Base-by-base conservation (phyloP, 345 rosid genomes). In the Triadica sebifera region DNA sequence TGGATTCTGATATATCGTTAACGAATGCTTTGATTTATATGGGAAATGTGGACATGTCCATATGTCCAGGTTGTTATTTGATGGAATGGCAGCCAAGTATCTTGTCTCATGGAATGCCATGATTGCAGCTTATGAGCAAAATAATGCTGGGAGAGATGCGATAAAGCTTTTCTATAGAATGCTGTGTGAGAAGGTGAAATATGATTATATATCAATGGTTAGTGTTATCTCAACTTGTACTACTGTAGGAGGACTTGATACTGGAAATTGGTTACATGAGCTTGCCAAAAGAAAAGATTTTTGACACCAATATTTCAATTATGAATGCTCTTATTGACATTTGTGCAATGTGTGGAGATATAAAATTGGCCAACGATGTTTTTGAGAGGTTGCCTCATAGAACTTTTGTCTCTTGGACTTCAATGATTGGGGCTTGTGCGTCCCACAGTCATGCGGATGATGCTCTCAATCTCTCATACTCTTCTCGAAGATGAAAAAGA, bases 181-280 rank as follows among this genome's bases (percentile, higher is more conserved):
- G 71, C 43, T 67, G 25, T 50, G 58, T 25, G 43, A 50, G 45
- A 67, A 19, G 56, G 71, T 67, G 71, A 6, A 67, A 49, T 67
- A 25, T 50, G 45, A 67, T 49, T 67, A 67, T 67, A 67, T 67
- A 67, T 49, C 58, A 50, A 29, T 67, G 34, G 43, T 67, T 13
- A 67, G 71, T 49, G 71, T 49, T 25, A 67, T 67, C 45, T 67
- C 71, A 24, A 57, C 71, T 47, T 67, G 58, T 67, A 49, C 45
- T 49, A 49, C 57, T 46, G 49, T 67, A 50, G 71, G 58, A 24
- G 71, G 43, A 67, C 71, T 67, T 25, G 57, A 41, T 47, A 46
- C 34, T 13, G 70, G 70, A 67, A 67, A 67, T 47, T 67, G 71
- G 71, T 50, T 67, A n/a, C 71, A 49, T 29, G 71, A 67, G 57